A percentile compares a stretch with the other conserved stretches of the same genome.
These are phyloP conservation scores for Daldinia sp. DNA, from an alignment of 2,329 filamentous ascomycete species.

Conservation along the genomic window DNA sequence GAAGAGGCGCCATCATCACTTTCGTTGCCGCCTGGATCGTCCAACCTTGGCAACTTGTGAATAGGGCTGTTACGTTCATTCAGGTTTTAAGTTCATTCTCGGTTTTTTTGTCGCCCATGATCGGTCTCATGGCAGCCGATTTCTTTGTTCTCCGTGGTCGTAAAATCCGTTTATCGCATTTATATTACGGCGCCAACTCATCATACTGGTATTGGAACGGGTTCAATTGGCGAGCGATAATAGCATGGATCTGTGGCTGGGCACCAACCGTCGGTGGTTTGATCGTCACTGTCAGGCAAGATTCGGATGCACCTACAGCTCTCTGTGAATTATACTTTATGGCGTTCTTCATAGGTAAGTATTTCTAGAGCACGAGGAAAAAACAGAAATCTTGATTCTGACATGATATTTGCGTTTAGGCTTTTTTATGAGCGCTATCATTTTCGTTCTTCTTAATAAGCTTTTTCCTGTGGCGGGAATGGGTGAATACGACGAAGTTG, in stretches of 20 bases:
- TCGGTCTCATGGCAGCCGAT: constrained; percentile 54
- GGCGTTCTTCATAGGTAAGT: constrained; percentile 58
- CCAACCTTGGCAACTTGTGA: constrained; percentile 52
- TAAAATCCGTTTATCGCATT: constrained; percentile 54
- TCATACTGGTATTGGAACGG: constrained; percentile 60
- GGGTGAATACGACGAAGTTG: constrained; percentile 58
- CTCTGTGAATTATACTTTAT: constrained; percentile 61
- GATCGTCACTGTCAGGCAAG: constrained; percentile 49
- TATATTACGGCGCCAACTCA: constrained; percentile 50
- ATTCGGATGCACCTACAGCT: constrained; percentile 50
- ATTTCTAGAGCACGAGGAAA: constrained; percentile 16
- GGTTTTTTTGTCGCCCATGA: constrained; percentile 54
- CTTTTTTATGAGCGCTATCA: constrained; percentile 54
- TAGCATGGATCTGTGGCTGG: constrained; percentile 60
- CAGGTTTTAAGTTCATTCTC: constrained; percentile 56
- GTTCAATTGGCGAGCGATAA: constrained; percentile 58
- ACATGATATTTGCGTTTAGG: constrained; percentile 45
- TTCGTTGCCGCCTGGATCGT: constrained; percentile 50
- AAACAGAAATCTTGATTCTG: neutral
- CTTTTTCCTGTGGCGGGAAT: constrained; percentile 56
- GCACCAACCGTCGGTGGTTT: constrained; percentile 58
- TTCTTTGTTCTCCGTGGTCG: constrained; percentile 53
- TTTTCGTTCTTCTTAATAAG: constrained; percentile 52
- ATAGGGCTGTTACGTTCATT: constrained; percentile 49
- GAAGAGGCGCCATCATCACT: constrained; percentile 50